Conservation (phyloP, 208 protist genomes). For the Borovskyia barvae region DNA sequence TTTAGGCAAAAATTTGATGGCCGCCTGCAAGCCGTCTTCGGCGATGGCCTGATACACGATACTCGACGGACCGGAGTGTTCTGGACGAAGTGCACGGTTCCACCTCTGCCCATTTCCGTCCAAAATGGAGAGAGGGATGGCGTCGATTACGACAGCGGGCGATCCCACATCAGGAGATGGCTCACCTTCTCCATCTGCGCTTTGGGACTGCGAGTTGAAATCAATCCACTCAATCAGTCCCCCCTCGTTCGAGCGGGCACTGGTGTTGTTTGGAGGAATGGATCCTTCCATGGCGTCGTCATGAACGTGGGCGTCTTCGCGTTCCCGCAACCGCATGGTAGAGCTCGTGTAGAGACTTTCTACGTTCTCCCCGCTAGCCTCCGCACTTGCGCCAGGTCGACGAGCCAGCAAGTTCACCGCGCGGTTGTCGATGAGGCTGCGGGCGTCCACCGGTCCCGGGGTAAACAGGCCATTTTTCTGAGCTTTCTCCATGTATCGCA, state of each 20-base stretch:
- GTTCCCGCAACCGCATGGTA: neutral
- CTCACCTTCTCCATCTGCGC: neutral
- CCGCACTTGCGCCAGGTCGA: neutral
- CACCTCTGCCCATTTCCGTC: slow-evolving; percentile 52
- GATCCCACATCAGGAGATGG: neutral
- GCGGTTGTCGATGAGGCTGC: neutral
- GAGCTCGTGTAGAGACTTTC: neutral
- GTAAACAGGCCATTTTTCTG: slow-evolving; percentile 11
- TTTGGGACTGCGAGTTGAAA: slow-evolving; percentile 10
- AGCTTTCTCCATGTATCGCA: neutral
- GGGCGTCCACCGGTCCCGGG: neutral
- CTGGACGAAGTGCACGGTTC: slow-evolving; percentile 42
- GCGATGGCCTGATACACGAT: slow-evolving; percentile 57
- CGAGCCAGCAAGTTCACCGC: neutral
- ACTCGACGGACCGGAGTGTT: slow-evolving; percentile 53
- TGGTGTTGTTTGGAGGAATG: neutral
- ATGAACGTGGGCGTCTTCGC: neutral
- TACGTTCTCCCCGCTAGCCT: neutral
- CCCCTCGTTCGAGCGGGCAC: neutral
- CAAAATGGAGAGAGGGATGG: slow-evolving; percentile 34
- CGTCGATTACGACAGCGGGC: slow-evolving; percentile 17
- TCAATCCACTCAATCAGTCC: slow-evolving; percentile 30
- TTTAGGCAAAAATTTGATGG: slow-evolving; percentile 68
- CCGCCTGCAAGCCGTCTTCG: slow-evolving; percentile 58
- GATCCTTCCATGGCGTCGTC: neutral